Evolutionary conservation across 164 flowering plant species (phyloP).

Genomic region (Chloranthus sessilifolius): DNA sequence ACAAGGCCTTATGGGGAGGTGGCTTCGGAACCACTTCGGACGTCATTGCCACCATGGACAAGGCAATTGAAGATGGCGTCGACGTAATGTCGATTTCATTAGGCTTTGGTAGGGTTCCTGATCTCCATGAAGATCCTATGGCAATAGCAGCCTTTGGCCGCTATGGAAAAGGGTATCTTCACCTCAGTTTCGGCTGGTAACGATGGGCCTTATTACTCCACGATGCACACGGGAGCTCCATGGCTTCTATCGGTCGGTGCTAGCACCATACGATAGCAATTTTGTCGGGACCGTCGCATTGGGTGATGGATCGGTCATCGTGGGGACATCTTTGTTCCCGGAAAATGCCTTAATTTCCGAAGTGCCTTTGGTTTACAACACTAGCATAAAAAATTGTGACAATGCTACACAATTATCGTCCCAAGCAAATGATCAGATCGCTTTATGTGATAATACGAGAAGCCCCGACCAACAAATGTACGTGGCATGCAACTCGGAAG

Average conservation of each 20-base stretch:
- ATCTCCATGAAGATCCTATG: constrained; percentile 20
- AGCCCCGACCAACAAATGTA: constrained; percentile 4
- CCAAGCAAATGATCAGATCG: constrained; percentile 4
- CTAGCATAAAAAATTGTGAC: constrained; percentile 26
- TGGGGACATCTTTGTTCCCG: constrained; percentile 3
- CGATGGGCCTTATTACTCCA: background rate
- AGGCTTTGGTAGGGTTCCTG: constrained; percentile 16
- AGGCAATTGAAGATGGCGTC: constrained; percentile 21
- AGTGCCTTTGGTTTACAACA: constrained; percentile 15
- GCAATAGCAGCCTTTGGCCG: constrained; percentile 24
- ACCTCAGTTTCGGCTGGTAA: constrained; percentile 16
- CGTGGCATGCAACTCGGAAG: constrained; percentile 13
- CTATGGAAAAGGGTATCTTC: constrained; percentile 16
- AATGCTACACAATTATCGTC: constrained; percentile 18
- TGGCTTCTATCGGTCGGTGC: constrained; percentile 16
- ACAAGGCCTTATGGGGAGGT: constrained; percentile 15
- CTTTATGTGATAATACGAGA: constrained; percentile 17
- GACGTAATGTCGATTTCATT: constrained; percentile 21
- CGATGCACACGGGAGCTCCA: constrained; percentile 10
- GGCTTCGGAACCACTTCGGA: constrained; percentile 8
- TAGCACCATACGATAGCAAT: constrained; percentile 11
- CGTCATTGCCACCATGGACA: constrained; percentile 15
- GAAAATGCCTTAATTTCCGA: background rate
- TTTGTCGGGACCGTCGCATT: constrained; percentile 5
- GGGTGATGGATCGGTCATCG: background rate